Evolutionary conservation across 1,139 yeast genomes (phyloP).

Genomic region (Protomyces inundatus): DNA sequence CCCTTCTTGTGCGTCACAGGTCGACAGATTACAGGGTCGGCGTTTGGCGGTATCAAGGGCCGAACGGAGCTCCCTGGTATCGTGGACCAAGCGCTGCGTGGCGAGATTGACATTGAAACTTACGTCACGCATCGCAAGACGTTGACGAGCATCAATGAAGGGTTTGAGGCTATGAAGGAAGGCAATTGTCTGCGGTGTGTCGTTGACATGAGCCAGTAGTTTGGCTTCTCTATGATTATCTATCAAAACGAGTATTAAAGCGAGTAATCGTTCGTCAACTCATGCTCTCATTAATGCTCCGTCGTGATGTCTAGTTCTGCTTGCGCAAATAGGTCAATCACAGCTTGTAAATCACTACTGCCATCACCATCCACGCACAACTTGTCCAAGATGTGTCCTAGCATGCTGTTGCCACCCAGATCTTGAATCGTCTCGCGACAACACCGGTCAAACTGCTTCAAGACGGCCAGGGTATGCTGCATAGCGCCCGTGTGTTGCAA

Average conservation of each 20-base stretch:
- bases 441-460: neutral
- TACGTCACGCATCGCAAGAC: conserved; percentile 86
- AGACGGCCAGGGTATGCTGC: conserved; percentile 37
- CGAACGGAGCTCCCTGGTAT: conserved; percentile 89
- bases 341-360: neutral
- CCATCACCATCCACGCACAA: conserved; percentile 12
- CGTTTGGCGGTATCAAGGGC: conserved; percentile 98
- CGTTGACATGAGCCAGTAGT: conserved; percentile 43
- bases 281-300: too few species aligned
- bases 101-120: conserved; percentile 85
- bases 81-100: conserved; percentile 77
- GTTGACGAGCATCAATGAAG: conserved; percentile 71
- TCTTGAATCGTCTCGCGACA: conserved; percentile 2
- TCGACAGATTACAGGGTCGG: conserved; percentile 97
- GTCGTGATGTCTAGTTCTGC: too few species aligned
- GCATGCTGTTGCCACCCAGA: conserved; percentile 7
- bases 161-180: conserved; percentile 89
- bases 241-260: too few species aligned
- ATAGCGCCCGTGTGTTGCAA: conserved; percentile 44
- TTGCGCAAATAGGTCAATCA: neutral
- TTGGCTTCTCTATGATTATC: neutral
- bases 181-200: conserved; percentile 96
- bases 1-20: conserved; percentile 99
- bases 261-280: too few species aligned
- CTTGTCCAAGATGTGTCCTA: conserved; percentile 5